Base-by-base conservation (phyloP, 805 yeast species). In the Sugiyamaella floridensis region DNA sequence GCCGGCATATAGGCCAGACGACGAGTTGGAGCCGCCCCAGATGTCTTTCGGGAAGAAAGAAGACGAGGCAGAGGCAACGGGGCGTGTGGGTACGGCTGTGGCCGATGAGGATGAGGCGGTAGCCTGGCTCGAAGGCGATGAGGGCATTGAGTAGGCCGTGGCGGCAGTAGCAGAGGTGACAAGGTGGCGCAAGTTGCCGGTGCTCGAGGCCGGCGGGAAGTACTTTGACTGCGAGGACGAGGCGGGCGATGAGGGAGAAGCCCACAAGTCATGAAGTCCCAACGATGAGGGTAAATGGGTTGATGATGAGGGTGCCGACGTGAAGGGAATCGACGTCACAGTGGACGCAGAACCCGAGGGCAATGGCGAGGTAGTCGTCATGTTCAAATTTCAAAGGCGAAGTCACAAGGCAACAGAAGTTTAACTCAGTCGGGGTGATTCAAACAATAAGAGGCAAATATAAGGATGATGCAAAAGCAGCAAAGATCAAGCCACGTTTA, bases 261-360 rank as follows among this genome's bases (percentile, higher is more conserved):
- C 50, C 56, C 56, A 53, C 43, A 53, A 37, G 19, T 49, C 53
- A n/a, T 49, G 50, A 34, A 53, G 43, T 11, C 40, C 48, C 18
- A 45, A 32, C 41, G 48, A 29, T 4, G 48, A 14, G 11, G 48
- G 22, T 14, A 41, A 19, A 10, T 41, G 20, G 19, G 51, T n/a
- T 16, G 47, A 20, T 16, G 51, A 18, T 3, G 47, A 44, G 10
- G 41, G 16, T 3, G 53, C 45, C 45, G 47, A 32, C 12, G 45
- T 44, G 41, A 50, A 45, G 14, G 53, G 42, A n/a, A 45, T 28
- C 37, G 37, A 32, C 16, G 18, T 12, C 12, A 43, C 52, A 2
- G 52, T 43, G 15, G 47, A 28, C 28, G 19, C 12, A 9, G 52
- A 43, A 14, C 53, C 49, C 10, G 53, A 49, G 9, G 49, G 42